Conservation (phyloP, 805 yeast genomes). For the Lipomyces yamadae region DNA sequence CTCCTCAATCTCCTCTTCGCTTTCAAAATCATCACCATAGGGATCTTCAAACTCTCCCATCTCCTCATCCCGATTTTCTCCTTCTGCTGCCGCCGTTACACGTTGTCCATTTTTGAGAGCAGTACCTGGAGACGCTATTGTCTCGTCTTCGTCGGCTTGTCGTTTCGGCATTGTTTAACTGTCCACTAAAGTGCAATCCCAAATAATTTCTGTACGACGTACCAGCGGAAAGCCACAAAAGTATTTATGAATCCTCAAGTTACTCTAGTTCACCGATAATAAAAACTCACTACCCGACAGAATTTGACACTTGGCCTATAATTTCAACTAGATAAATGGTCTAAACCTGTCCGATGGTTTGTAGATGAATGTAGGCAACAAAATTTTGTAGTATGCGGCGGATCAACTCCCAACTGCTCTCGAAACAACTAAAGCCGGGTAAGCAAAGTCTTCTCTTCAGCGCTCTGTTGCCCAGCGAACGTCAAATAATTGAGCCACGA, state of each 20-base stretch:
- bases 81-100: slow-evolving; percentile 8
- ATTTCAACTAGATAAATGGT: too few species aligned
- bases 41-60: slow-evolving; percentile 67
- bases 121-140: background rate
- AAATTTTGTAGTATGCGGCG: too few species aligned
- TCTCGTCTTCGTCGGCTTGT: slow-evolving; percentile 19
- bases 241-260: too few species aligned
- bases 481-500: background rate
- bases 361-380: too few species aligned
- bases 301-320: background rate
- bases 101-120: slow-evolving; percentile 21
- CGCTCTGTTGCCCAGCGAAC: too few species aligned
- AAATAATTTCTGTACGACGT: background rate
- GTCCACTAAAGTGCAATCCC: background rate
- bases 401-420: too few species aligned
- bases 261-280: background rate
- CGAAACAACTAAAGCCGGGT: too few species aligned
- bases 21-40: slow-evolving; percentile 55
- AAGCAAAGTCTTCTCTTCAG: too few species aligned
- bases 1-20: slow-evolving; percentile 59
- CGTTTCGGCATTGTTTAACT: slow-evolving; percentile 32
- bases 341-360: too few species aligned
- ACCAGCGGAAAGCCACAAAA: too few species aligned
- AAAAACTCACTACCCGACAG: background rate
- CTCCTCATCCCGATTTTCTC: slow-evolving; percentile 42